Conservation (phyloP, 2,329 filamentous ascomycete genomes). For the Penicillium hordei region DNA sequence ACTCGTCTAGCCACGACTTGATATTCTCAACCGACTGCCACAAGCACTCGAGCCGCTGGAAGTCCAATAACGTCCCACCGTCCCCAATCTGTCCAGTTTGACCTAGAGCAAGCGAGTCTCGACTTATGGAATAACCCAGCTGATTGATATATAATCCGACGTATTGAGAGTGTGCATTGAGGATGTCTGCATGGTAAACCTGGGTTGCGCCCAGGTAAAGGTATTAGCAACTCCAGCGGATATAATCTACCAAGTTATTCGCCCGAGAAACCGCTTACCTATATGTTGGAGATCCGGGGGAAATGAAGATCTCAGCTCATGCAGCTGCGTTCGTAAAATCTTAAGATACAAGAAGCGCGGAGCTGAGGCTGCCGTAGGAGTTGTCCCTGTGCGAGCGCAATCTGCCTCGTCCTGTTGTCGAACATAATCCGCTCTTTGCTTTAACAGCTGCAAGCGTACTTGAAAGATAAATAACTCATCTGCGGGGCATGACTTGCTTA, state of each 20-base stretch:
- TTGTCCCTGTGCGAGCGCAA: slow-evolving; percentile 11
- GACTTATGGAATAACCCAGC: slow-evolving; percentile 27
- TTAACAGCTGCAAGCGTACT: slow-evolving; percentile 40
- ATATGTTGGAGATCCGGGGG: slow-evolving; percentile 19
- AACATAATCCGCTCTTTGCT: slow-evolving; percentile 32
- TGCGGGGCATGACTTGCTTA: slow-evolving; percentile 24
- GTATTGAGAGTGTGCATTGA: slow-evolving; percentile 30
- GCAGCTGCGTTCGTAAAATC: slow-evolving; percentile 32
- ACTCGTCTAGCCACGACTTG: slow-evolving; percentile 36
- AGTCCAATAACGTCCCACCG: slow-evolving; percentile 19
- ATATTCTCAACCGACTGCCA: slow-evolving; percentile 38
- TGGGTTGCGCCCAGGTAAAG: neutral
- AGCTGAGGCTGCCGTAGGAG: slow-evolving; percentile 8
- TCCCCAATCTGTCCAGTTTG: slow-evolving; percentile 10
- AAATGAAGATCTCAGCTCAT: slow-evolving; percentile 33
- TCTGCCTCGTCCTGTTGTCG: slow-evolving; percentile 32
- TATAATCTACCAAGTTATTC: neutral
- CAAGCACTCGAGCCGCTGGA: slow-evolving; percentile 35
- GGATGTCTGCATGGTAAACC: slow-evolving; percentile 22
- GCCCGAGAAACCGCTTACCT: slow-evolving; percentile 16
- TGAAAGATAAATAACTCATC: slow-evolving; percentile 38
- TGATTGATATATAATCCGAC: slow-evolving; percentile 32
- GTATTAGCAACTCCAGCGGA: slow-evolving; percentile 1
- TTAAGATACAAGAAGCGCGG: slow-evolving; percentile 32
- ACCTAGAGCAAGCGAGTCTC: slow-evolving; percentile 9